Conservation (phyloP, 2,329 filamentous ascomycete genomes). For the Tolypocladium pustulatum region DNA sequence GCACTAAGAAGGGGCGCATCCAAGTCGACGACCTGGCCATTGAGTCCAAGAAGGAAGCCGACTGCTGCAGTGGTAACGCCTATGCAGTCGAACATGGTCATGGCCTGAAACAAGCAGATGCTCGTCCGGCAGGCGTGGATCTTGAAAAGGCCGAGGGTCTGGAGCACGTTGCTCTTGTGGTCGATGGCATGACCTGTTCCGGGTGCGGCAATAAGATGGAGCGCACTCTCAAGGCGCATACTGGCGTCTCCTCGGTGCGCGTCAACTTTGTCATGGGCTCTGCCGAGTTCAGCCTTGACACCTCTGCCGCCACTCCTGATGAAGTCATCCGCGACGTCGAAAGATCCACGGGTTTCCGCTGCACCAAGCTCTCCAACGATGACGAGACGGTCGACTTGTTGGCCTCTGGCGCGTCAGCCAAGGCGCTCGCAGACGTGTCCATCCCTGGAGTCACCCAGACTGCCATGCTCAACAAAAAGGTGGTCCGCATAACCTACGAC, state of each 20-base stretch:
- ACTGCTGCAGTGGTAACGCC: conserved; percentile 6
- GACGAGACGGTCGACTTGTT: conserved; percentile 20
- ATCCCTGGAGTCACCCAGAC: conserved; percentile 16
- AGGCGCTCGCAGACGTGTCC: conserved; percentile 8
- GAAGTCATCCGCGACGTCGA: conserved; percentile 16
- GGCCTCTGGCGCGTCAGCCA: conserved; percentile 9
- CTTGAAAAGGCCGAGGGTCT: conserved; percentile 13
- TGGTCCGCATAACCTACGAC: conserved; percentile 22
- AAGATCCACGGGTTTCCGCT: conserved; percentile 18
- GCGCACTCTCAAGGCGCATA: conserved; percentile 13
- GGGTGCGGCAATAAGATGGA: conserved; percentile 24
- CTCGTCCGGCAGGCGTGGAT: conserved; percentile 5
- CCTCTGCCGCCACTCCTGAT: conserved; percentile 11
- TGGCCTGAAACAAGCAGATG: neutral
- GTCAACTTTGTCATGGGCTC: conserved; percentile 28
- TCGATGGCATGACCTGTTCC: conserved; percentile 27
- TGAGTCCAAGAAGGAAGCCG: conserved; percentile 1
- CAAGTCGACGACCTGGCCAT: conserved; percentile 3
- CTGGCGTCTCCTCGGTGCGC: conserved; percentile 18
- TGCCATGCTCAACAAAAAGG: conserved; percentile 16
- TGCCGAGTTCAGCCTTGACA: conserved; percentile 21
- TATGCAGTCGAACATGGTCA: conserved; percentile 3
- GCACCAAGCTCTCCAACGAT: conserved; percentile 12
- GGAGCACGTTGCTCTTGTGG: conserved; percentile 16
- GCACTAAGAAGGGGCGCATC: conserved; percentile 7